phyloP scores from a whole-genome alignment of 2,329 filamentous ascomycete species.

The Scedosporium minutisporum region DNA sequence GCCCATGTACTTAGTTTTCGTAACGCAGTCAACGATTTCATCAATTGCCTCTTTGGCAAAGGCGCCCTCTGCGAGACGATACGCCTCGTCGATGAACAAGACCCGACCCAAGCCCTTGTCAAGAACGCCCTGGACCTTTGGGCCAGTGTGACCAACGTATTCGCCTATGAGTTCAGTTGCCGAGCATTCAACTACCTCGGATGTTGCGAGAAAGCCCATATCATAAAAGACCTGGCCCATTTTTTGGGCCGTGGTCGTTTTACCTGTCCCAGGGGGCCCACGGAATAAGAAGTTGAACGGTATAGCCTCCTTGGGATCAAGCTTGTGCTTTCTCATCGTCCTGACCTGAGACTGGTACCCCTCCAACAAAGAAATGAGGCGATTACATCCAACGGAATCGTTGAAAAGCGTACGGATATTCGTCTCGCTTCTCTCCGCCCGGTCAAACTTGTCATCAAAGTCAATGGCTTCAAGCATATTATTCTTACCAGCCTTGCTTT shows the following conservation, averaged over 20 bases:
- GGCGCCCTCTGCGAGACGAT: constrained; percentile 45
- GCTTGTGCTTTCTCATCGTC: not conserved
- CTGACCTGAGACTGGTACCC: constrained; percentile 39
- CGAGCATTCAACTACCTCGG: constrained; percentile 55
- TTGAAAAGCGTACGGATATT: constrained; percentile 47
- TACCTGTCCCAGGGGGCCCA: constrained; percentile 59
- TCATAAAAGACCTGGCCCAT: constrained; percentile 71
- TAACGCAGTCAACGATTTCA: constrained; percentile 41
- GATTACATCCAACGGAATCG: constrained; percentile 48
- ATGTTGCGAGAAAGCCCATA: constrained; percentile 54
- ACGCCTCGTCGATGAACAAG: constrained; percentile 65
- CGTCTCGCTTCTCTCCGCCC: constrained; percentile 32
- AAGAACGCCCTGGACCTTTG: constrained; percentile 44
- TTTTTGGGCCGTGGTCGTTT: constrained; percentile 60
- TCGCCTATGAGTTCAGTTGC: constrained; percentile 59
- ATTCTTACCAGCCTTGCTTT: constrained; percentile 16
- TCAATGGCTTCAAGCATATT: constrained; percentile 68
- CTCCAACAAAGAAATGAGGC: constrained; percentile 41
- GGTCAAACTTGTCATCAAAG: constrained; percentile 58
- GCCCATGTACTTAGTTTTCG: constrained; percentile 45
- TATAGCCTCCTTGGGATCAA: constrained; percentile 40
- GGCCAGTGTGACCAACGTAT: constrained; percentile 60
- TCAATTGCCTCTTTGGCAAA: constrained; percentile 51
- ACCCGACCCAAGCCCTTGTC: constrained; percentile 56
- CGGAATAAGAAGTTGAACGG: constrained; percentile 63